These are phyloP conservation scores for Symmetrospora coprosmae DNA, from an alignment of 768 basidiomycete species.

Conservation along the genomic window DNA sequence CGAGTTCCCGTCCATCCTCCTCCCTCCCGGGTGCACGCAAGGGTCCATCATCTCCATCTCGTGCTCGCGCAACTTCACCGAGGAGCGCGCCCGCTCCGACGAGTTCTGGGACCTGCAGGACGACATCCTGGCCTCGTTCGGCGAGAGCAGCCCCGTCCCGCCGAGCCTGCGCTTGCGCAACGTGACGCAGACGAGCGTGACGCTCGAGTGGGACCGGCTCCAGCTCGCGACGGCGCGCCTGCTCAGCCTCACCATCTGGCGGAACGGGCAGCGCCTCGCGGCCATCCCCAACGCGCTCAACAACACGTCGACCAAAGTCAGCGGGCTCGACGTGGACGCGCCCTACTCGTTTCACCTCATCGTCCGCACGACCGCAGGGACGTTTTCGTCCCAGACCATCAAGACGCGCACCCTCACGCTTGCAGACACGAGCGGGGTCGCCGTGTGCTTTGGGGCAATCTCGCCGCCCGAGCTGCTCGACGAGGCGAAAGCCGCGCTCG, in stretches of 20 bases:
- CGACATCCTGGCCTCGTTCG: constrained; percentile 62
- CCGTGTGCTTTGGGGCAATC: constrained; percentile 69
- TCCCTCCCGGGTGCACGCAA: constrained; percentile 79
- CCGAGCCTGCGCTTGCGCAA: constrained; percentile 79
- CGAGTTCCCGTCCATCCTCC: constrained; percentile 87
- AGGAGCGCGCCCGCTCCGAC: constrained; percentile 65
- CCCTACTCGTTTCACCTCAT: constrained; percentile 91
- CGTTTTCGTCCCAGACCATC: constrained; percentile 68
- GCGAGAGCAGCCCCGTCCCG: constrained; percentile 50
- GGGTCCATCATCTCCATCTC: constrained; percentile 97
- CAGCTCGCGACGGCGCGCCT: constrained; percentile 72
- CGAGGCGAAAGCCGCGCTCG: constrained; percentile 63
- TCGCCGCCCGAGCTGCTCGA: constrained; percentile 61
- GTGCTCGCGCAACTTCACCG: constrained; percentile 66
- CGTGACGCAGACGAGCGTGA: constrained; percentile 90
- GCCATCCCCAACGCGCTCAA: constrained; percentile 65
- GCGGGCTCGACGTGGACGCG: constrained; percentile 38
- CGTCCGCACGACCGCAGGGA: constrained; percentile 80
- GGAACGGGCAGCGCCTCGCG: constrained; percentile 74
- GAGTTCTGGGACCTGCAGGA: constrained; percentile 77
- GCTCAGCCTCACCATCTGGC: constrained; percentile 79
- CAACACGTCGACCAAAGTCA: constrained; percentile 57
- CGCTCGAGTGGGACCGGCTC: constrained; percentile 82
- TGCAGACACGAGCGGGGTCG: constrained; percentile 83
- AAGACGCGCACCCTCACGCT: constrained; percentile 83